A percentile compares a stretch with the other conserved stretches of the same genome.
These are phyloP conservation scores for Ophiorrhiza pumila DNA, from an alignment of 257 asterid species.

Conservation along the genomic window DNA sequence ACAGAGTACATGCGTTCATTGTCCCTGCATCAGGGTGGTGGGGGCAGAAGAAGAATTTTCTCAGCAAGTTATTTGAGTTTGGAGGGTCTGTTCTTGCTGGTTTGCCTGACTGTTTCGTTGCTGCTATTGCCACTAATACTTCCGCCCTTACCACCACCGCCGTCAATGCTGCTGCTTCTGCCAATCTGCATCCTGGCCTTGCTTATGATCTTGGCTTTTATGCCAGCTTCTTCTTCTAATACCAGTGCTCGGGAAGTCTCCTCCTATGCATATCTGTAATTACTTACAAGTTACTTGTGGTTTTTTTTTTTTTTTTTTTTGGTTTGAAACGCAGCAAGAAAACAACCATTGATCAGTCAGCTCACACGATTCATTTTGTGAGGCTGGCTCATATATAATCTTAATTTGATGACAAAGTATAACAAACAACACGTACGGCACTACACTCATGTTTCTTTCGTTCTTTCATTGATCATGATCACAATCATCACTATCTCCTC, in stretches of 20 bases:
- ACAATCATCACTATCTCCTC: too few relatives aligned
- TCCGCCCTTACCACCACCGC: slow-evolving; percentile 86
- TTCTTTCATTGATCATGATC: too few relatives aligned
- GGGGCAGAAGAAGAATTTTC: slow-evolving; percentile 29
- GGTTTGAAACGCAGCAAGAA: not conserved
- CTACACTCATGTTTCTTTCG: too few relatives aligned
- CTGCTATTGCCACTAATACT: slow-evolving; percentile 61
- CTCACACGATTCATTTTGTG: too few relatives aligned
- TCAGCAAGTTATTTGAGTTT: slow-evolving; percentile 41
- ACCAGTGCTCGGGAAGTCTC: slow-evolving; percentile 11
- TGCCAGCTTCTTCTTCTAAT: slow-evolving; percentile 36
- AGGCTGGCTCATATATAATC: too few relatives aligned
- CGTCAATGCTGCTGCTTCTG: slow-evolving; percentile 55
- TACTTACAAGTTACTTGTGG: too few relatives aligned
- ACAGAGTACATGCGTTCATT: not conserved
- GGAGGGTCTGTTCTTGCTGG: slow-evolving; percentile 49
- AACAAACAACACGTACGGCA: too few relatives aligned
- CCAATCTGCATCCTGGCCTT: slow-evolving; percentile 51
- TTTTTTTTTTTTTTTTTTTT: too few relatives aligned
- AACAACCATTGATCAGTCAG: too few relatives aligned
- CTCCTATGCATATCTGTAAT: slow-evolving; percentile 19
- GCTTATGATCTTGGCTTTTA: slow-evolving; percentile 68
- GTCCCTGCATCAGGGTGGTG: too few relatives aligned
- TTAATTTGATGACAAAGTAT: too few relatives aligned
- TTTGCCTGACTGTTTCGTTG: slow-evolving; percentile 55